phyloP scores from a whole-genome alignment of 2,329 filamentous ascomycete genomes.

The Cladorrhinum sp. region DNA sequence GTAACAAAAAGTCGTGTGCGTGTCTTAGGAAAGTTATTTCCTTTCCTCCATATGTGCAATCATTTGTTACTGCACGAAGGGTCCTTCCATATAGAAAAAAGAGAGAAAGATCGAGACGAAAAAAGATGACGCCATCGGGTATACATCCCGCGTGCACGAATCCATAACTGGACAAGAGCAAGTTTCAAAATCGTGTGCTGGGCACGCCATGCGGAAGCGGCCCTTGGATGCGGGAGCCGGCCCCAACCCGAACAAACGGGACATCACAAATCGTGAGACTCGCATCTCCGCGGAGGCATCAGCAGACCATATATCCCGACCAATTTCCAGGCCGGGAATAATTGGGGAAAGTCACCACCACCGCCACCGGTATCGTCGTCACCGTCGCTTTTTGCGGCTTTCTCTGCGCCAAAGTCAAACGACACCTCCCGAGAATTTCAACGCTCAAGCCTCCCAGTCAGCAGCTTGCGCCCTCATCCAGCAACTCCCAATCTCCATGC shows the following conservation, averaged over 20 bases:
- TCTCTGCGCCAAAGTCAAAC: neutral
- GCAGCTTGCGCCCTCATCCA: neutral
- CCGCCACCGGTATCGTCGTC: neutral
- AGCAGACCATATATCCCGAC: neutral
- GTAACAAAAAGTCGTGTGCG: too few relatives aligned
- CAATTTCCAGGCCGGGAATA: neutral
- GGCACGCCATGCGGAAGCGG: constrained; percentile 17
- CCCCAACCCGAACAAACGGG: neutral
- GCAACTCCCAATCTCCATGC: neutral
- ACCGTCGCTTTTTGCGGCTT: neutral
- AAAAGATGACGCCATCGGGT: neutral
- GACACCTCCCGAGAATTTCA: neutral
- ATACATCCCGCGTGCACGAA: neutral
- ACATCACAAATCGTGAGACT: neutral
- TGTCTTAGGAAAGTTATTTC: too few relatives aligned
- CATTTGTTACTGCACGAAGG: neutral
- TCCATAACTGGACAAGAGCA: too few relatives aligned
- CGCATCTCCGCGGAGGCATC: constrained; percentile 2
- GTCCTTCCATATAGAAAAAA: neutral
- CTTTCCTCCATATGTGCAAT: neutral
- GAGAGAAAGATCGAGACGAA: neutral
- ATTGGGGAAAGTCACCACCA: neutral
- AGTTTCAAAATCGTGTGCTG: constrained; percentile 15
- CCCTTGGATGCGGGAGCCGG: neutral
- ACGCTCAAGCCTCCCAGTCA: neutral